Evolutionary conservation across 1,284 basidiomycete species (phyloP).

Genomic region (Amylostereum areolatum): DNA sequence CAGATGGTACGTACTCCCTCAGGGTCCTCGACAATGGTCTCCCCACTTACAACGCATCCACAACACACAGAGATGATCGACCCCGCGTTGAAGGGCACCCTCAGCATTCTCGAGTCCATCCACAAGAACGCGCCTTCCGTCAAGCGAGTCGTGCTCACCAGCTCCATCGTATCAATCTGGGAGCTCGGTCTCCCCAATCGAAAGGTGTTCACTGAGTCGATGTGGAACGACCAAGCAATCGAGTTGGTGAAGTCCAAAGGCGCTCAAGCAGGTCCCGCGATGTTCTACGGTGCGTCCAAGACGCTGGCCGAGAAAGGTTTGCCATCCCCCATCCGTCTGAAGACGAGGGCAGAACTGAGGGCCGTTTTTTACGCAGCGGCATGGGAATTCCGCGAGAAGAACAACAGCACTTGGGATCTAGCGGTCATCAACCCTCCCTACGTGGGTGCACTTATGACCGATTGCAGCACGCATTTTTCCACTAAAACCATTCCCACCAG

Average conservation of each 20-base stretch:
- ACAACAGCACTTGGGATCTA: slow-evolving; percentile 12
- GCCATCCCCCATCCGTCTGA: too few relatives aligned
- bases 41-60: too few relatives aligned
- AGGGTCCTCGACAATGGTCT: too few relatives aligned
- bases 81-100: slow-evolving; percentile 38
- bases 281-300: slow-evolving; percentile 13
- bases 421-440: slow-evolving; percentile 6
- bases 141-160: slow-evolving; percentile 16
- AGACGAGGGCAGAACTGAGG: too few relatives aligned
- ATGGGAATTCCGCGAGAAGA: slow-evolving; percentile 17
- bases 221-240: slow-evolving; percentile 9
- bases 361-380: slow-evolving; percentile 9
- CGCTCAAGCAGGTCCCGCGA: neutral
- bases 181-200: neutral
- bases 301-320: slow-evolving; percentile 13
- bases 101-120: slow-evolving; percentile 27
- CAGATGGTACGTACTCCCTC: slow-evolving; percentile 3
- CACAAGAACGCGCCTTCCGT: slow-evolving; percentile 7
- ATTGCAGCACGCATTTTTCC: neutral
- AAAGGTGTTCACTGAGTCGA: neutral
- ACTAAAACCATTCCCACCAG: neutral
- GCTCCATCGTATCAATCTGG: slow-evolving; percentile 10
- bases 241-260: slow-evolving; percentile 6
- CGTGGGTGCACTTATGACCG: slow-evolving; percentile 1
- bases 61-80: slow-evolving; percentile 24